phyloP scores from a whole-genome alignment of 192 early-diverging fungal species.

The Coemansia sp. region DNA sequence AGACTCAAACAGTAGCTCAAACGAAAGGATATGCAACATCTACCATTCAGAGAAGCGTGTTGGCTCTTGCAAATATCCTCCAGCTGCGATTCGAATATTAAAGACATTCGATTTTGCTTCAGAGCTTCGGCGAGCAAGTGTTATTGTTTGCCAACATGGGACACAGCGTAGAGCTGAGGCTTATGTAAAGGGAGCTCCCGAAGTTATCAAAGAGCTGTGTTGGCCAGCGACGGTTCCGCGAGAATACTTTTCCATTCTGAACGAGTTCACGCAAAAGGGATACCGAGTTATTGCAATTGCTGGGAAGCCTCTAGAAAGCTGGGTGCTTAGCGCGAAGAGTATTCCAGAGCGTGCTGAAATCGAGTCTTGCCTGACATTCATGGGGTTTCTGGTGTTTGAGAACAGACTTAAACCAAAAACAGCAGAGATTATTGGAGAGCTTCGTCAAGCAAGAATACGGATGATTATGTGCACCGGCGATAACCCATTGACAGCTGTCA shows the following conservation, averaged over 20 bases:
- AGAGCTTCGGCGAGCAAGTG: conserved; percentile 84
- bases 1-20: neutral
- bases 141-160: conserved; percentile 66
- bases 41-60: neutral
- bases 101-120: conserved; percentile 90
- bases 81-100: conserved; percentile 57
- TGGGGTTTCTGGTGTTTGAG: conserved; percentile 97
- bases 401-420: conserved; percentile 93
- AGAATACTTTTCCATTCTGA: conserved; percentile 72
- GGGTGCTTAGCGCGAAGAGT: conserved; percentile 54
- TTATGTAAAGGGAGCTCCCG: conserved; percentile 97
- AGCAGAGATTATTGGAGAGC: conserved; percentile 65
- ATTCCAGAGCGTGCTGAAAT: conserved; percentile 66
- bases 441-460: conserved; percentile 79
- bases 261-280: conserved; percentile 85
- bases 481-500: conserved; percentile 93
- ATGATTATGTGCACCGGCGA: conserved; percentile 99
- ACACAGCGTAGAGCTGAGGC: conserved; percentile 24
- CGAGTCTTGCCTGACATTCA: conserved; percentile 77
- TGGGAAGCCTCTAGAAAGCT: conserved; percentile 58
- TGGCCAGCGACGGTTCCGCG: conserved; percentile 69
- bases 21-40: neutral
- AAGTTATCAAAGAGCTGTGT: conserved; percentile 86
- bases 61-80: neutral
- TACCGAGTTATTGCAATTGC: conserved; percentile 95